Conservation (phyloP, 108 stramenopile genomes). For the Aureococcus anophagefferens region DNA sequence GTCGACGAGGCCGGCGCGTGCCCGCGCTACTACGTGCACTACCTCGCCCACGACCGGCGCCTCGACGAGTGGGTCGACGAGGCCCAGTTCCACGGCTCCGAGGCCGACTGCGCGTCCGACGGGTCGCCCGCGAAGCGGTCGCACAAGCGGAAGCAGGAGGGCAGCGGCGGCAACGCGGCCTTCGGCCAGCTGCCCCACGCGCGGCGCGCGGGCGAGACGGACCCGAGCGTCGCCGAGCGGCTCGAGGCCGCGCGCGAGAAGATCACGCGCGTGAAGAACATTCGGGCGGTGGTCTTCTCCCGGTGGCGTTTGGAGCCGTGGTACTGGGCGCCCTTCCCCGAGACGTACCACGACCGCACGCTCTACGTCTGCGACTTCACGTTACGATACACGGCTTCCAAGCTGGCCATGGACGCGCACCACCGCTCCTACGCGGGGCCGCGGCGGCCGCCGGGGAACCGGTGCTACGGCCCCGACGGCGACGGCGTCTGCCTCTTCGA, state of each 20-base stretch:
- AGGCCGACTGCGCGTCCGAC: neutral
- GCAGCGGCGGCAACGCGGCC: neutral
- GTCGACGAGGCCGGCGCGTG: neutral
- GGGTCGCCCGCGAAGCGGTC: slow-evolving; percentile 4
- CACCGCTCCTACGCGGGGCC: slow-evolving; percentile 33
- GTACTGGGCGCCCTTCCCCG: slow-evolving; percentile 96
- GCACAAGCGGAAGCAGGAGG: neutral
- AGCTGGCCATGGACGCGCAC: slow-evolving; percentile 64
- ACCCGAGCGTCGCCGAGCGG: slow-evolving; percentile 44
- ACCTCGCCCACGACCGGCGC: slow-evolving; percentile 65
- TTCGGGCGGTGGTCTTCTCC: slow-evolving; percentile 83
- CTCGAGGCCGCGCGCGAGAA: slow-evolving; percentile 93
- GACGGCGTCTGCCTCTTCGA: slow-evolving; percentile 65
- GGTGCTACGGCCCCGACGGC: neutral
- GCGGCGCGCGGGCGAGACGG: slow-evolving; percentile 11
- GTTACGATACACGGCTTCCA: slow-evolving; percentile 79
- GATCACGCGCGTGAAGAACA: slow-evolving; percentile 99
- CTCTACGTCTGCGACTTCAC: slow-evolving; percentile 95
- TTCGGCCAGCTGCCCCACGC: neutral
- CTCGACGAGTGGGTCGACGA: slow-evolving; percentile 72
- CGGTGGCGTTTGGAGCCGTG: slow-evolving; percentile 80
- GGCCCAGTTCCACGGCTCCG: slow-evolving; percentile 44
- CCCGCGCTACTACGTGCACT: slow-evolving; percentile 62
- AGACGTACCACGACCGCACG: slow-evolving; percentile 64
- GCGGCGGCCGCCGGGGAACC: neutral